A percentile compares a stretch with the other conserved stretches of the same genome.
Evolutionary conservation across 805 yeast genomes (phyloP).

Genomic region (Clavispora asparagi): DNA sequence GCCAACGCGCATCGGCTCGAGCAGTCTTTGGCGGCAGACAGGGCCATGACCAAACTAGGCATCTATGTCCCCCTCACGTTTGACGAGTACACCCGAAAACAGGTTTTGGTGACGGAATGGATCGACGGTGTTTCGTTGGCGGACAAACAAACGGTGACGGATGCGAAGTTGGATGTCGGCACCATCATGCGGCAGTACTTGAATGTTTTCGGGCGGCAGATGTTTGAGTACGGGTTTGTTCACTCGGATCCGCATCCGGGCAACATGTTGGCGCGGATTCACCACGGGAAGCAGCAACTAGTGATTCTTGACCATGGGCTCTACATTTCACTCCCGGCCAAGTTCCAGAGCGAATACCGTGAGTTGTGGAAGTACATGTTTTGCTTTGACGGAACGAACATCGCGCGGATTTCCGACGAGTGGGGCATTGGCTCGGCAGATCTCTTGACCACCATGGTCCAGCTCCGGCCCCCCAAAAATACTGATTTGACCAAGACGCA

Average conservation of each 20-base stretch:
- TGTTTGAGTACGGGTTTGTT: slow-evolving; percentile 61
- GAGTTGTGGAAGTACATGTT: slow-evolving; percentile 60
- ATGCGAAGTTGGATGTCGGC: slow-evolving; percentile 33
- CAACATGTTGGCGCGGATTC: slow-evolving; percentile 52
- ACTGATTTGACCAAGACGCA: slow-evolving; percentile 31
- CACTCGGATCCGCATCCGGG: slow-evolving; percentile 85
- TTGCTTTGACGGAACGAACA: slow-evolving; percentile 43
- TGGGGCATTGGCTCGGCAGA: slow-evolving; percentile 75
- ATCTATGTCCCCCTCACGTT: slow-evolving; percentile 56
- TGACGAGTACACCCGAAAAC: slow-evolving; percentile 39
- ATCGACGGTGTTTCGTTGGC: slow-evolving; percentile 62
- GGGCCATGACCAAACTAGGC: slow-evolving; percentile 27
- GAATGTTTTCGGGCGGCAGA: slow-evolving; percentile 49
- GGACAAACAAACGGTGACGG: slow-evolving; percentile 38
- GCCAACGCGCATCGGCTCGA: slow-evolving; percentile 44
- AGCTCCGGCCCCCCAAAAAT: slow-evolving; percentile 38
- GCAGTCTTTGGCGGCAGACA: slow-evolving; percentile 37
- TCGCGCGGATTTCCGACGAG: slow-evolving; percentile 41
- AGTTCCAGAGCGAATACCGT: slow-evolving; percentile 53
- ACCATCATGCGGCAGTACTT: slow-evolving; percentile 48
- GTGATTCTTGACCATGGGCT: slow-evolving; percentile 76
- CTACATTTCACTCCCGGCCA: slow-evolving; percentile 48
- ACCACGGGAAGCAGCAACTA: slow-evolving; percentile 43
- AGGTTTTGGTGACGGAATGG: slow-evolving; percentile 68
- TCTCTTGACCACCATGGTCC: slow-evolving; percentile 52